Evolutionary conservation across 805 yeast species (phyloP), one percentile per base, ranked within the genome.

Genomic region (Wickerhamiella cacticola): DNA sequence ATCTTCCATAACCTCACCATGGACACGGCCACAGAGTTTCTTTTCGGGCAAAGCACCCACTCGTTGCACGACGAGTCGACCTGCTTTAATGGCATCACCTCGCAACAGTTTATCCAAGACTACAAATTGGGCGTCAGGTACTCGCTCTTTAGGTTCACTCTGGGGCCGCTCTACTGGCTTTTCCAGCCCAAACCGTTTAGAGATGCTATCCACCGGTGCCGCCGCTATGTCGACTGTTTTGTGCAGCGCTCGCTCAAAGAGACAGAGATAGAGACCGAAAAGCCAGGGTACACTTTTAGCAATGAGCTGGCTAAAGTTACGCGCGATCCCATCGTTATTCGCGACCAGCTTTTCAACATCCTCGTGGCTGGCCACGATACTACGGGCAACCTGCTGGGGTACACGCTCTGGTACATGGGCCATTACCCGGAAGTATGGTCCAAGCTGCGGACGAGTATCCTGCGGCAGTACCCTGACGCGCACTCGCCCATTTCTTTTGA

Each of bases 331-430:
- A 56, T 50, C 28, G 64, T 67, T 19, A 62, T 72, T 48, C 63
- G 74, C 39, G 74, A 72, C 54, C 75, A 72, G 58, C 56, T 66
- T 49, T 62, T 72, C 56, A 72, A 69, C 53, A 68, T 72, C 48
- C 62, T 72, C 50, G 53, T 70, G 35, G 76, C 76, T 13, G 75
- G 74, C 18, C 64, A 76, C 53, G 75, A 72, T 53, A 72, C 76
- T 23, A 72, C 76, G 9, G 75, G 75, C 1, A 68, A 73, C 6
- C 59, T 70, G 36, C 63, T 72, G 36, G 65, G 72, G 5, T 71
- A 68, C 52, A 52, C 64, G 19, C 56, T 69, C 49, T 68, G 57
- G 51, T 74, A 69, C 55, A 59, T 71, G 45, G 67, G 73, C 5
- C 59, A 68, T 52, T 56, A 69, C 50, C 72, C 72, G 5, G 58